A percentile compares a stretch with the other conserved stretches of the same genome.
Evolutionary conservation across 2,329 filamentous ascomycete genomes (phyloP).

Genomic region (Pseudopithomyces chartarum): DNA sequence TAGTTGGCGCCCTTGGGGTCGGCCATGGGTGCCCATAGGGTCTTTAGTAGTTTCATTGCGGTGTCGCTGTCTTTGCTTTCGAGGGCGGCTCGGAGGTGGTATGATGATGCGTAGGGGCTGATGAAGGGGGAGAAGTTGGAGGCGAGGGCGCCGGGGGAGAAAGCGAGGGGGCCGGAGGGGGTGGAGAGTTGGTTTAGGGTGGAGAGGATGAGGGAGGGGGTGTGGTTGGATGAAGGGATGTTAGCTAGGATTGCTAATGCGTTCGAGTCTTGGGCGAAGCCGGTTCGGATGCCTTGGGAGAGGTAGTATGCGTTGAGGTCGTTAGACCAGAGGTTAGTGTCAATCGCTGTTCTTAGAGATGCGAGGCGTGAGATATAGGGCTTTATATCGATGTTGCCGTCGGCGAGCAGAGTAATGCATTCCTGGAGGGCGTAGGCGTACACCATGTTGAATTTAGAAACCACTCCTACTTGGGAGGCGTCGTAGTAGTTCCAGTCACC

Average conservation of each 20-base stretch:
- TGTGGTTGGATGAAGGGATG: conserved; percentile 17
- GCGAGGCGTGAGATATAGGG: conserved; percentile 30
- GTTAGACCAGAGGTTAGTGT: conserved; percentile 20
- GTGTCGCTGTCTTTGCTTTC: conserved; percentile 1
- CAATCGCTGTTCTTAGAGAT: conserved; percentile 28
- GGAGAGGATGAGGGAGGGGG: conserved; percentile 7
- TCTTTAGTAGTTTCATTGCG: conserved; percentile 9
- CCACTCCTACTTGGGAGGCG: conserved; percentile 31
- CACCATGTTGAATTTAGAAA: conserved; percentile 40
- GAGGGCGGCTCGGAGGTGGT: conserved; percentile 39
- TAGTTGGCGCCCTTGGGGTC: conserved; percentile 28
- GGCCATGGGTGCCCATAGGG: conserved; percentile 31
- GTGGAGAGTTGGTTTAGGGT: conserved; percentile 22
- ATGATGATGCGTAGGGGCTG: conserved; percentile 36
- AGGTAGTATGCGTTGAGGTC: conserved; percentile 30
- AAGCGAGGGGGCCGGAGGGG: conserved; percentile 22
- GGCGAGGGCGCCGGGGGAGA: conserved; percentile 13
- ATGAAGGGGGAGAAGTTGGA: conserved; percentile 24
- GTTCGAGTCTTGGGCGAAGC: conserved; percentile 39
- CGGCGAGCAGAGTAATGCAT: conserved; percentile 21
- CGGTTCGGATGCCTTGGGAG: conserved; percentile 16
- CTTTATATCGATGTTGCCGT: conserved; percentile 20
- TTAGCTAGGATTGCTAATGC: conserved; percentile 40
- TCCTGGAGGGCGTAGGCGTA: conserved; percentile 41
- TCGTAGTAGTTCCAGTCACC: conserved; percentile 47